phyloP scores from a whole-genome alignment of 495 filamentous ascomycete species.

The Xylaria grammica region DNA sequence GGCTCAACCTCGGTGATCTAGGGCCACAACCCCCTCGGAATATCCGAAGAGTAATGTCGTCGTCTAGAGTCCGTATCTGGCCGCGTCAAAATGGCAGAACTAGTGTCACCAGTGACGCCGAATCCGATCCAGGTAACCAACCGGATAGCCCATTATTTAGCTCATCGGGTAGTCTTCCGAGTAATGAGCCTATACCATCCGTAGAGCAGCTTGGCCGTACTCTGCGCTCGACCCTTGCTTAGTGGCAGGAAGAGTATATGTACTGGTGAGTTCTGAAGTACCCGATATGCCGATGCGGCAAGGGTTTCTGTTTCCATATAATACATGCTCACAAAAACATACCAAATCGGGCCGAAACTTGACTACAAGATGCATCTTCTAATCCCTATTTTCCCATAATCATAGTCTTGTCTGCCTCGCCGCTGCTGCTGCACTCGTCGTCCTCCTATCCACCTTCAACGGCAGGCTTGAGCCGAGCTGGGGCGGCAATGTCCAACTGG shows the following conservation, averaged over 20 bases:
- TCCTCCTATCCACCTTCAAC: conserved; percentile 37
- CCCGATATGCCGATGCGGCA: background rate
- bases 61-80: conserved; percentile 14
- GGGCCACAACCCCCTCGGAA: too few relatives aligned
- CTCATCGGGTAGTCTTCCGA: conserved; percentile 15
- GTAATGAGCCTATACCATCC: conserved; percentile 25
- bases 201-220: conserved; percentile 27
- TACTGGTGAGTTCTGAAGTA: conserved; percentile 25
- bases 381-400: background rate
- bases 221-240: conserved; percentile 32
- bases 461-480: conserved; percentile 36
- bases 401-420: conserved; percentile 30
- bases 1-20: background rate
- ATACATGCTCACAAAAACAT: too few relatives aligned
- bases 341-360: too few relatives aligned
- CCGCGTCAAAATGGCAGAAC: conserved; percentile 4
- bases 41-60: background rate
- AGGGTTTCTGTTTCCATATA: too few relatives aligned
- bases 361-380: background rate
- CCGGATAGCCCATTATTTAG: too few relatives aligned
- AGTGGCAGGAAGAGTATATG: conserved; percentile 43
- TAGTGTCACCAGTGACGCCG: conserved; percentile 6
- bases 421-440: conserved; percentile 27
- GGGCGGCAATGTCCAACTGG: conserved; percentile 31
- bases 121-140: conserved; percentile 17